These are phyloP conservation scores for Ziziphus jujuba DNA, from an alignment of 306 rosid genomes.

Conservation along the genomic window DNA sequence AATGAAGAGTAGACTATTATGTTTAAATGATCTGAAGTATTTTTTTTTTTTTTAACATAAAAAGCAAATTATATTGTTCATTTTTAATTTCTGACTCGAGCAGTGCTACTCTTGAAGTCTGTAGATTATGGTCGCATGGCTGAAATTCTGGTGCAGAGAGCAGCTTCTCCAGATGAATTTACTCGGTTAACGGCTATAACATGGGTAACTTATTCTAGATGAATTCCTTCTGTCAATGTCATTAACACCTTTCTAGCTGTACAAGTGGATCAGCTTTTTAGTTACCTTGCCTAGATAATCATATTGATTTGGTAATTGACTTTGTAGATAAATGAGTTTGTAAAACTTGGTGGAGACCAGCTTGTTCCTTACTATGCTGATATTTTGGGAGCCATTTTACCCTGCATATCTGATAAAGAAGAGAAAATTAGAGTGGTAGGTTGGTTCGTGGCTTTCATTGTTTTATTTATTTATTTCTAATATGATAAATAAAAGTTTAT, in stretches of 20 bases:
- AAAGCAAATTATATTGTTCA: constrained; percentile 61
- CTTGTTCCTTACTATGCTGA: constrained; percentile 96
- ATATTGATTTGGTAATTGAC: constrained; percentile 18
- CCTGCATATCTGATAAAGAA: constrained; percentile 99
- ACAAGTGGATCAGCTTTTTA: neutral
- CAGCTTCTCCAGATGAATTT: constrained; percentile 84
- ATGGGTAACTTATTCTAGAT: constrained; percentile 61
- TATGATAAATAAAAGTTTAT: neutral
- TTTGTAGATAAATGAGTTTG: constrained; percentile 87
- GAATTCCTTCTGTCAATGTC: neutral
- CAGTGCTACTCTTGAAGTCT: constrained; percentile 99
- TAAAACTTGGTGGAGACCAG: constrained; percentile 98
- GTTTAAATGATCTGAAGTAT: constrained; percentile 29
- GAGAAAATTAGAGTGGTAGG: constrained; percentile 98
- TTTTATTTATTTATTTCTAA: neutral
- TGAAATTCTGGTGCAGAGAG: constrained; percentile 94
- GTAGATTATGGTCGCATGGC: constrained; percentile 99
- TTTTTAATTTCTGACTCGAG: constrained; percentile 91
- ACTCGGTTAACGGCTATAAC: constrained; percentile 94
- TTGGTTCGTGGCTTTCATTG: constrained; percentile 24
- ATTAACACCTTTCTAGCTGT: neutral
- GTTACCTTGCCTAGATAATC: constrained; percentile 13
- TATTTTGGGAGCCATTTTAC: constrained; percentile 93
- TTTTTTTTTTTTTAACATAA: constrained; percentile 24
- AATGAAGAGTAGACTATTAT: constrained; percentile 23